Percentiles rank a stretch among this genome's conserved stretches.
Evolutionary conservation across 495 filamentous ascomycete genomes (phyloP).

Genomic region (Cercophora samala): DNA sequence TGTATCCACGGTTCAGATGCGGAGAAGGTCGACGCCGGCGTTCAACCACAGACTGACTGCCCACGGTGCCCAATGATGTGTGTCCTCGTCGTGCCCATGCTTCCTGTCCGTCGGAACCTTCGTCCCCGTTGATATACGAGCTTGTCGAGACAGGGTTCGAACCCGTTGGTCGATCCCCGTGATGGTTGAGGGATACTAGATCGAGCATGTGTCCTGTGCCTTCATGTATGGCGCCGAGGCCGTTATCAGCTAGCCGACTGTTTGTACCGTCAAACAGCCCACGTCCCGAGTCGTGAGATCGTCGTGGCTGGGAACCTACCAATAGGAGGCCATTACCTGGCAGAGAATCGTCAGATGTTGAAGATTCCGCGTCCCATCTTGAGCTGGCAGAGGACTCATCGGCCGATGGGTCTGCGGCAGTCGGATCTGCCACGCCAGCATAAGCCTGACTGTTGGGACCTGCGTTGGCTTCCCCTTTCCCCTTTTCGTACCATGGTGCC

Average conservation of each 20-base stretch:
- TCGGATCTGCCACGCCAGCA: neutral
- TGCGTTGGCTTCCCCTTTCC: neutral
- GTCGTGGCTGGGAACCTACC: neutral
- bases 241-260: neutral
- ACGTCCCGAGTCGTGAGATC: neutral
- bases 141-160: too few relatives aligned
- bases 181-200: neutral
- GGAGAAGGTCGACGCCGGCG: too few relatives aligned
- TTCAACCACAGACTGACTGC: too few relatives aligned
- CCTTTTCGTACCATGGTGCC: neutral
- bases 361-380: neutral
- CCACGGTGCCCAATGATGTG: too few relatives aligned
- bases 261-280: neutral
- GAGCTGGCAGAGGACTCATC: conserved; percentile 11
- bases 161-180: too few relatives aligned
- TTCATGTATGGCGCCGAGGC: neutral
- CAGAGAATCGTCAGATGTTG: neutral
- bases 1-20: conserved; percentile 3
- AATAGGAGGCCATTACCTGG: neutral
- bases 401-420: neutral
- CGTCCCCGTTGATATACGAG: too few relatives aligned
- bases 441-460: neutral
- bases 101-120: too few relatives aligned
- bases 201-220: neutral
- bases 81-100: too few relatives aligned